Percentiles rank a stretch among this genome's conserved stretches.
phyloP scores from a whole-genome alignment of 2,329 filamentous ascomycete species.

The Aspergillus oerlinghausenensis region DNA sequence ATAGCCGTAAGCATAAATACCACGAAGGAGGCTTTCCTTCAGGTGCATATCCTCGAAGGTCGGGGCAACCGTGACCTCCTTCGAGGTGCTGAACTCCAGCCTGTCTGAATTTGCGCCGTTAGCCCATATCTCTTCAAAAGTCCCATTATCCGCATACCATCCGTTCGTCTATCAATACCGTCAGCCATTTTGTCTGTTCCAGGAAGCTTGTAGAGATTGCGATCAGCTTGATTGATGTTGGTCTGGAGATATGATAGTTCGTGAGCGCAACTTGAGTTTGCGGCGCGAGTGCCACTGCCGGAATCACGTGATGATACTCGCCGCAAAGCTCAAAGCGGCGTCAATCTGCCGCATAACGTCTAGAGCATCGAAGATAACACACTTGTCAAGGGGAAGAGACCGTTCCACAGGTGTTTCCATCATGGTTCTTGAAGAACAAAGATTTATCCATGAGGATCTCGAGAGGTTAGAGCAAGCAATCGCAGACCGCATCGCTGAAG shows the following conservation, averaged over 20 bases:
- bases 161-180: slow-evolving; percentile 83
- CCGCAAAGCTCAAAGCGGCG: slow-evolving; percentile 22
- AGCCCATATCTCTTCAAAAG: slow-evolving; percentile 15
- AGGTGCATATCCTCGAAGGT: slow-evolving; percentile 95
- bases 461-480: slow-evolving; percentile 94
- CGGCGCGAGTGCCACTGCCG: slow-evolving; percentile 14
- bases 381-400: not conserved
- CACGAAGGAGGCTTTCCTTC: slow-evolving; percentile 94
- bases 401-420: slow-evolving; percentile 11
- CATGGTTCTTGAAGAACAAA: slow-evolving; percentile 88
- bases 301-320: slow-evolving; percentile 21
- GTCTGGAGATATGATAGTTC: not conserved
- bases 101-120: slow-evolving; percentile 55
- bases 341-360: slow-evolving; percentile 1
- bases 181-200: slow-evolving; percentile 70
- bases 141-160: slow-evolving; percentile 44
- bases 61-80: slow-evolving; percentile 88
- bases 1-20: slow-evolving; percentile 97
- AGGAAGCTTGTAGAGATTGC: slow-evolving; percentile 3
- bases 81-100: slow-evolving; percentile 97
- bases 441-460: slow-evolving; percentile 91
- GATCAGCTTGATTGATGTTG: slow-evolving; percentile 7
- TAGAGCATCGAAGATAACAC: not conserved
- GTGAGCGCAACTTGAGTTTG: slow-evolving; percentile 21
- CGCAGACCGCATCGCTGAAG: slow-evolving; percentile 80